Base-by-base conservation (phyloP, 805 yeast genomes). In the Barnettozyma wickerhamii region DNA sequence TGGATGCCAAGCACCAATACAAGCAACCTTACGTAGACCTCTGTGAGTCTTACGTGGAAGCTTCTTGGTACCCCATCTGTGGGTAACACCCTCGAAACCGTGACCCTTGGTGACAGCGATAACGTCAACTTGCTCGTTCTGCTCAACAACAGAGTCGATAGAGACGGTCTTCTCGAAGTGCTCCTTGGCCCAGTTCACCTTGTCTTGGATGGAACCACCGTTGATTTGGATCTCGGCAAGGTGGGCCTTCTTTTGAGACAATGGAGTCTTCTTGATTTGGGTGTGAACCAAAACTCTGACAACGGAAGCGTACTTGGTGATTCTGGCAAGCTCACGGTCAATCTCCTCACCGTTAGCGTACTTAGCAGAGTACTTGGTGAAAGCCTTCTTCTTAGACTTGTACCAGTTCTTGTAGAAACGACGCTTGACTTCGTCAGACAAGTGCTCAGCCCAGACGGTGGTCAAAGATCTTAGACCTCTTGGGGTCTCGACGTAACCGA, bases 1-100 rank as follows among this genome's bases (percentile, higher is more conserved):
- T 74, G 99, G 99, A 81, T 93, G 99, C 99, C 99, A 93, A 71
- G 99, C 97, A 84, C 99, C 99, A 68, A 93, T 93, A 88, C 99
- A 93, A 69, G 99, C 99, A 77, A 93, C 99, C 88, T 93, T 93
- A 84, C 99, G 89, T 72, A 91, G 80, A 91, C 99, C 99, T 86
- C 98, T 90, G 77, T 93, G 99, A 73, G 99, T 93, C 95, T 93
- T 93, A 81, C 99, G 89, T 77, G 99, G 99, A 63, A 93, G 81
- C 83, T 85, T 90, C 90, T 90, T 95, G 85, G 99, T 93, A 72
- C 99, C 99, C 98, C 98, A 93, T 87, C 99, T 88, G 89, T 90
- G 96, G 80, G 99, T 93, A 67, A 91, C 97, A 90, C 99, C 99
- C 79, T 93, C 99, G 88, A 86, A 90, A 83, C 99, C 99, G 82